Base-by-base conservation (phyloP, 495 filamentous ascomycete genomes). In the Trichodelitschia bisporula region DNA sequence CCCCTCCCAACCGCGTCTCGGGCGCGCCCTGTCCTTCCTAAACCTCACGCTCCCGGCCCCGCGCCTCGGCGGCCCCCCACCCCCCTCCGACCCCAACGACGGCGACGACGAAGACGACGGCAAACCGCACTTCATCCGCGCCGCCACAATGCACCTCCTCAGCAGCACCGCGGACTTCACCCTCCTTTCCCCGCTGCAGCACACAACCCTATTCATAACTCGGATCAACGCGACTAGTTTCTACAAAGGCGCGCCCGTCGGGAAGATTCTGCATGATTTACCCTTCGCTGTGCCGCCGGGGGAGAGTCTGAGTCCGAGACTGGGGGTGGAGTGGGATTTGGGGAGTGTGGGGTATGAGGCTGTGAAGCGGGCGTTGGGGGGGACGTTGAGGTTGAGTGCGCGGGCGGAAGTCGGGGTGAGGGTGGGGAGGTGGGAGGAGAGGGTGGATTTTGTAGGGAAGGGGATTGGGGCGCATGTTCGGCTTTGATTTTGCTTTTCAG, bases 81-180 rank as follows among this genome's bases (percentile, higher is more conserved):
- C 45, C 6, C 59, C 58, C 4, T 45, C 40, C 19, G 50, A 48
- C 25, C 47, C 39, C 18, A 47, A 56, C 19, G 49, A 57, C 29
- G 57, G 59, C 16, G 53, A 61, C 11, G 43, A 36, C 2, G 47
- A 50, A 0, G 32, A 40, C 25, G n/a, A 26, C 15, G 36, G 77
- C 83, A 64, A 33, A 6, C 10, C 16, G 10, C 4, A 34, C 25
- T 31, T 31, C 15, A 31, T 21, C 29, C 15, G 10, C 15, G 30
- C 15, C 19, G 29, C 32, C 16, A 30, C 67, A 63, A 61, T 78
- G 43, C 79, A 92, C 51, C 41, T 97, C 37, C 62, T 79, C 38
- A 77, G 77, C 17, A 86, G 77, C 8, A 84, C 77, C 0, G 84
- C 80, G 16, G 64, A 72, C 3, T 92, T 97, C 55, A 71, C 66